Conservation (phyloP, 495 filamentous ascomycete genomes). For the Schizothecium vesticola region DNA sequence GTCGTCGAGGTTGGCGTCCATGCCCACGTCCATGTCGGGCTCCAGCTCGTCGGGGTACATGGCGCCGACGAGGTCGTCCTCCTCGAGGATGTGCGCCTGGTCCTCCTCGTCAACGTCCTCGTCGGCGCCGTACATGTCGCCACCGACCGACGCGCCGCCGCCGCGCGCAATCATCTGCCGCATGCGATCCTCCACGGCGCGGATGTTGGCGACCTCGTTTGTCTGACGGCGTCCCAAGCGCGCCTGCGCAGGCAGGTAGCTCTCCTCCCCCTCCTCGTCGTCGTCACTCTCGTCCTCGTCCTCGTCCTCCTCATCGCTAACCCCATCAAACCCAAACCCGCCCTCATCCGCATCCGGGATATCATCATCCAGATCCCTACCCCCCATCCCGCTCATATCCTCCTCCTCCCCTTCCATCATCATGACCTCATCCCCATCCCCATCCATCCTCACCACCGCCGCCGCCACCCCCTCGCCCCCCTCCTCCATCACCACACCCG, state of each 20-base stretch:
- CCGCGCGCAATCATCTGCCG: slow-evolving; percentile 44
- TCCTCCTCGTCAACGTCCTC: slow-evolving; percentile 45
- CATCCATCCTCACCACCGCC: slow-evolving; percentile 46
- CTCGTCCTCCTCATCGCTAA: slow-evolving; percentile 42
- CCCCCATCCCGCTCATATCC: slow-evolving; percentile 54
- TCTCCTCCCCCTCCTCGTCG: slow-evolving; percentile 24
- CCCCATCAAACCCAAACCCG: slow-evolving; percentile 42
- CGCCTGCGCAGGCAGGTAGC: background rate
- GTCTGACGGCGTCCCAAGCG: background rate
- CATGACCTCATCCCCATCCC: slow-evolving; percentile 14
- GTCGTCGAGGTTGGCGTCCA: slow-evolving; percentile 59
- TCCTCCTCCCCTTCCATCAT: slow-evolving; percentile 22
- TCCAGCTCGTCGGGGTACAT: slow-evolving; percentile 20
- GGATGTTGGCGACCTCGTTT: slow-evolving; percentile 24
- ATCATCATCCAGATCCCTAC: slow-evolving; percentile 58
- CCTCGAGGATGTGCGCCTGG: slow-evolving; percentile 45
- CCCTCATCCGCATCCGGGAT: slow-evolving; percentile 56
- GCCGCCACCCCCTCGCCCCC: slow-evolving; percentile 25
- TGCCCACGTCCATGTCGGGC: slow-evolving; percentile 43
- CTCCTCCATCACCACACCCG: slow-evolving; percentile 15
- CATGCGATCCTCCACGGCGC: slow-evolving; percentile 40
- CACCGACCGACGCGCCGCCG: slow-evolving; percentile 18
- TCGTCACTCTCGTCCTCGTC: slow-evolving; percentile 28
- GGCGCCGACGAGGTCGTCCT: slow-evolving; percentile 42
- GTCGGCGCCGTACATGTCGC: slow-evolving; percentile 37